Evolutionary conservation across 805 yeast species (phyloP), one percentile per base, ranked within the genome.

Genomic region (Candida morakotiae): DNA sequence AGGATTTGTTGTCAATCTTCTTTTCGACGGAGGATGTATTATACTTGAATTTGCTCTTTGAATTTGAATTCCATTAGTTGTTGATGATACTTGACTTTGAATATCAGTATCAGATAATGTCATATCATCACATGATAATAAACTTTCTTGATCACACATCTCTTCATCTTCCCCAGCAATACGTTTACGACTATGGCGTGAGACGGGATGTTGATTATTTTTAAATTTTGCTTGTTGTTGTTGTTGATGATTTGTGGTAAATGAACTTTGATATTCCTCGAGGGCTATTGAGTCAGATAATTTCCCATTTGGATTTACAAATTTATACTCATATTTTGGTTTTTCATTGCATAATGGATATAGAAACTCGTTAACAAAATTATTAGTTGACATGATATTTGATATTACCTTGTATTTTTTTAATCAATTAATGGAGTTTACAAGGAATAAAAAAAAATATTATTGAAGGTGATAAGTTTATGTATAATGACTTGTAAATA

Each of bases 21-120:
- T 51, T 34, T 66, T 66, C 2, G 71, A 62, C 3, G 71, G 64
- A 3, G 69, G 70, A 40, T 64, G 68, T n/a, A 44, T 46, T 17
- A 47, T 27, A 15, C 52, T 50, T 4, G 31, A 26, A 3, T 5
- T 13, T 3, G 14, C 20, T 19, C 21, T 27, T 16, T 34, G 19
- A 3, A 9, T n/a, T 9, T 25, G 15, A n/a, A 21, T 15, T 8
- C 35, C 35, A 23, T 28, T 15, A 16, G 24, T 17, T 2, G 38
- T 28, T 19, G 38, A 28, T 9, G 56, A 48, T 5, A 45, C 39
- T 35, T 53, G 54, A 38, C 51, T 44, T 36, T 41, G 48, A 28
- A 42, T 42, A n/a, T 65, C 69, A 8, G 56, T 48, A 42, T 65
- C 71, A 5, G 64, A 54, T 23, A 62, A 47, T 24, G 53, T 39